phyloP scores from a whole-genome alignment of 805 yeast genomes.

The Pichia paraexigua region DNA sequence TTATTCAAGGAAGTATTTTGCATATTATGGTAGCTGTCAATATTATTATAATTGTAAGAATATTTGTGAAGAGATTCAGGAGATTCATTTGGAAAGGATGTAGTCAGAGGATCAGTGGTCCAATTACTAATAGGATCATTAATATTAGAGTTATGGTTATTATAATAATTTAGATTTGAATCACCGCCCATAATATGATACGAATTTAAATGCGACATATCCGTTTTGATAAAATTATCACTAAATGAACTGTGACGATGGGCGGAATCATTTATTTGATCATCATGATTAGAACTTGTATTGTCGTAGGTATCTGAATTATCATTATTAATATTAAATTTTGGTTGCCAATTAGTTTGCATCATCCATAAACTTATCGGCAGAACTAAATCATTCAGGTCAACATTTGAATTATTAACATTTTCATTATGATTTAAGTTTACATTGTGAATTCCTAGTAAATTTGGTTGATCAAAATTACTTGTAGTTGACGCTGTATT shows the following conservation, averaged over 20 bases:
- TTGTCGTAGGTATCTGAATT: not conserved
- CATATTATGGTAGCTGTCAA: not conserved
- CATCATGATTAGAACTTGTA: not conserved
- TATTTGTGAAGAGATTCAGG: not conserved
- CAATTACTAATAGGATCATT: not conserved
- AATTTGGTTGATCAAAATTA: not conserved
- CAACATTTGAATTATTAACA: not conserved
- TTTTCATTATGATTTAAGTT: not conserved
- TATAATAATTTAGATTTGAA: not conserved
- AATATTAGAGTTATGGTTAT: not conserved
- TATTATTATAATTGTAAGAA: not conserved
- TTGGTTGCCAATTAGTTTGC: constrained; percentile 14
- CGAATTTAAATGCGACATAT: not conserved
- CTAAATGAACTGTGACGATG: not conserved
- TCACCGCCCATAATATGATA: not conserved
- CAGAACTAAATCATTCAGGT: not conserved
- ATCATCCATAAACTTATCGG: constrained; percentile 11
- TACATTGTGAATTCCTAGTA: not conserved
- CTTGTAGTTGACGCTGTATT: not conserved
- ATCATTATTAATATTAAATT: constrained; percentile 4
- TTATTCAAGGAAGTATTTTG: not conserved
- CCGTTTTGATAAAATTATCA: not conserved
- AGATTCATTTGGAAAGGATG: not conserved
- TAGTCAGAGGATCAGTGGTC: not conserved
- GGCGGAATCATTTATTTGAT: not conserved